A percentile compares a stretch with the other conserved stretches of the same genome.
Evolutionary conservation across 1,139 yeast species (phyloP).

Genomic region (Pichiaceae sp.): DNA sequence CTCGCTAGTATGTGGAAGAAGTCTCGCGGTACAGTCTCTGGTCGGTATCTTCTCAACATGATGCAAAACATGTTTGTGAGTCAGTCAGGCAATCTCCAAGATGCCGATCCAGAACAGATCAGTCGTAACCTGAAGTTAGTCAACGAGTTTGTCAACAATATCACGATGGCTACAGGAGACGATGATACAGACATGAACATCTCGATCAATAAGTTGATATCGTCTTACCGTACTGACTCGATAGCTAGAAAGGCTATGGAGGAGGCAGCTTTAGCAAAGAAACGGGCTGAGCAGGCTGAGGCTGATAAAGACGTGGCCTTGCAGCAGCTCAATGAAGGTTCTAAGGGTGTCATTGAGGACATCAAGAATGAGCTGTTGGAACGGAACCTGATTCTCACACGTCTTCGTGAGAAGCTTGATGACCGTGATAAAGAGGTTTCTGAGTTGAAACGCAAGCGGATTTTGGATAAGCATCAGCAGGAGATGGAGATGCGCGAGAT

Average conservation of each 20-base stretch:
- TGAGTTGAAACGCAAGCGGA: slow-evolving; percentile 60
- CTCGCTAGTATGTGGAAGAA: slow-evolving; percentile 62
- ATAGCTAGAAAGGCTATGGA: slow-evolving; percentile 72
- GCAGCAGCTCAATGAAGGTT: slow-evolving; percentile 68
- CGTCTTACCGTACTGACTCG: slow-evolving; percentile 84
- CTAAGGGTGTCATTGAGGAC: slow-evolving; percentile 74
- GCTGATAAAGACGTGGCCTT: slow-evolving; percentile 81
- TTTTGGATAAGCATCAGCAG: slow-evolving; percentile 74
- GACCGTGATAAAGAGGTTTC: slow-evolving; percentile 60
- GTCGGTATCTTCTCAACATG: slow-evolving; percentile 65
- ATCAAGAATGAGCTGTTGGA: slow-evolving; percentile 65
- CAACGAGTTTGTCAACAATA: slow-evolving; percentile 77
- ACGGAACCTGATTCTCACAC: slow-evolving; percentile 56
- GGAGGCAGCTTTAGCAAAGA: slow-evolving; percentile 63
- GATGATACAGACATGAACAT: slow-evolving; percentile 74
- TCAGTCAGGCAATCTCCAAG: slow-evolving; percentile 46
- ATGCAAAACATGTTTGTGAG: slow-evolving; percentile 74
- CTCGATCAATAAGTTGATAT: slow-evolving; percentile 70
- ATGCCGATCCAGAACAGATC: slow-evolving; percentile 37
- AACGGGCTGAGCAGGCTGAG: slow-evolving; percentile 67
- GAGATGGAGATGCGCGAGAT: slow-evolving; percentile 86
- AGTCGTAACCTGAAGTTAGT: slow-evolving; percentile 67
- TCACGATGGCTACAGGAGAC: slow-evolving; percentile 54
- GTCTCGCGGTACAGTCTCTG: slow-evolving; percentile 63
- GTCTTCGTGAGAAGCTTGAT: slow-evolving; percentile 62